Base-by-base conservation (phyloP, 2,329 filamentous ascomycete species). In the Drechslerella dactyloides region DNA sequence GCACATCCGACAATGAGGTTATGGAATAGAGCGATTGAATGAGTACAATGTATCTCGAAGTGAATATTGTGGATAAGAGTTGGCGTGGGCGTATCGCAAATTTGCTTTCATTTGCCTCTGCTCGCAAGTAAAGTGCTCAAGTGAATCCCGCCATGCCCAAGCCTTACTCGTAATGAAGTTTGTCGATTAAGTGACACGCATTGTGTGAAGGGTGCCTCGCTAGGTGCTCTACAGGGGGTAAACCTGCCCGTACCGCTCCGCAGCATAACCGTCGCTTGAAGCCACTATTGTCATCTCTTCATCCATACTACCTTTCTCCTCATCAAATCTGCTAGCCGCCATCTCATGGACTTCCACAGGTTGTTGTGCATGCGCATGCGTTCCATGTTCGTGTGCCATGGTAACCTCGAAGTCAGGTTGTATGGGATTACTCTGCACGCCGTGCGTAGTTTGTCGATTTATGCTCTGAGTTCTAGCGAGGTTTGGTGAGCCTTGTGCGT, bases 301-400 rank as follows among this genome's bases (percentile, higher is more conserved):
- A 13, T 70, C 48, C 8, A 23, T 46, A 23, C 53, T 8, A 19
- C 37, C 33, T 37, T 48, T 63, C 15, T 55, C 53, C 48, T 70
- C 65, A 33, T 59, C 65, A 42, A 70, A 57, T 21, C 27, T 53
- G 42, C 37, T 59, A 42, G 50, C 65, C 54, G 65, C 58, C 59
- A 70, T 70, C 24, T 33, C 27, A 33, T 33, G 27, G 27, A 33
- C 8, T 8, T 70, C 65, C n/a, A 53, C 57, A n/a, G 65, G 57
- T 35, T 40, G 46, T 13, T 63, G 58, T 21, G 42, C 27, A 33
- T 33, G 58, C 24, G 35, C n/a, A n/a, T n/a, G n/a, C n/a, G n/a
- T n/a, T n/a, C n/a, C n/a, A n/a, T n/a, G n/a, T n/a, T n/a, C n/a
- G n/a, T n/a, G n/a, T n/a, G n/a, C n/a, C n/a, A n/a, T n/a, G n/a